Evolutionary conservation across 495 filamentous ascomycete genomes (phyloP).

Genomic region (Podospora anserina): DNA sequence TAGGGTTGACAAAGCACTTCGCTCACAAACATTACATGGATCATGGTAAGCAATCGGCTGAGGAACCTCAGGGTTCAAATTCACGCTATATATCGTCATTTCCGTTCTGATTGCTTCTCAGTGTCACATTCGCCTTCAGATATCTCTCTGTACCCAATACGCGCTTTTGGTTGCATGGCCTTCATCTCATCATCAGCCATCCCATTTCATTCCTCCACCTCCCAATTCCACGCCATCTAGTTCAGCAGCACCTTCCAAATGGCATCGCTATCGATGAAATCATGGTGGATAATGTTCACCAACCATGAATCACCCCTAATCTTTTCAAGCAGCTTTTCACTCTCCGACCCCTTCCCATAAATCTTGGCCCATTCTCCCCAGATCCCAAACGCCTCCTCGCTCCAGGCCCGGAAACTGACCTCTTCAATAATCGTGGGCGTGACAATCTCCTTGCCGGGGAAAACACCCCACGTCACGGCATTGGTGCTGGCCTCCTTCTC

Average conservation of each 20-base stretch:
- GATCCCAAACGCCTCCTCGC: slow-evolving; percentile 92
- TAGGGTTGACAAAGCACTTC: not conserved
- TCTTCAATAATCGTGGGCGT: slow-evolving; percentile 98
- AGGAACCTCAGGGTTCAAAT: not conserved
- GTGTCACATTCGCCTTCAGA: not conserved
- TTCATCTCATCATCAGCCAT: not conserved
- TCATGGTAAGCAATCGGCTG: not conserved
- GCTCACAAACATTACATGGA: not conserved
- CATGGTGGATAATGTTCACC: slow-evolving; percentile 87
- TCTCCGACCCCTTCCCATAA: slow-evolving; percentile 63
- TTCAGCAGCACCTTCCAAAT: slow-evolving; percentile 59
- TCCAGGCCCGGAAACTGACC: slow-evolving; percentile 91
- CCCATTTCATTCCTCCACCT: not conserved
- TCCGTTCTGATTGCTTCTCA: not conserved
- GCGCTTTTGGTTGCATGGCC: not conserved
- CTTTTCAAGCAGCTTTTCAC: slow-evolving; percentile 62
- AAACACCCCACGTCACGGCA: slow-evolving; percentile 95
- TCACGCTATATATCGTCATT: not conserved
- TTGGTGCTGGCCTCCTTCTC: slow-evolving; percentile 64
- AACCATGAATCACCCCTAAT: slow-evolving; percentile 73
- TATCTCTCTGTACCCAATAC: not conserved
- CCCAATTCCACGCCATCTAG: slow-evolving; percentile 13
- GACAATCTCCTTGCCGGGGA: slow-evolving; percentile 93
- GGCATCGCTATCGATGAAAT: slow-evolving; percentile 63
- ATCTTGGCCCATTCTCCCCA: slow-evolving; percentile 92